Percentiles rank a stretch among this genome's conserved stretches.
Conservation (phyloP, 1,139 yeast species). For the Protomyces inouyei region DNA sequence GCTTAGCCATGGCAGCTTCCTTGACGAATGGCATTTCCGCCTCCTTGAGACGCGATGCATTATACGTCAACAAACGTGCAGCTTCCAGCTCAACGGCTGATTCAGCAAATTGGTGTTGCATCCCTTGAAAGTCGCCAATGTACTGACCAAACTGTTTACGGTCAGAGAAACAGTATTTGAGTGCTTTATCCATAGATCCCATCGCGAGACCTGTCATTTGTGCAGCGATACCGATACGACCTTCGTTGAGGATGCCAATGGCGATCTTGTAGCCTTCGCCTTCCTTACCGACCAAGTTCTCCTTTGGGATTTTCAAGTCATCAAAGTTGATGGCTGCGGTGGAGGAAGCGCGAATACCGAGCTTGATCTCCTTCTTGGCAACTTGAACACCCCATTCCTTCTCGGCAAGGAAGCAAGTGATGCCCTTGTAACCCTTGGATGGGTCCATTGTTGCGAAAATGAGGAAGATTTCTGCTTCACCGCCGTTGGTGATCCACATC, state of each 20-base stretch:
- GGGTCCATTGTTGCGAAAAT: constrained; percentile 46
- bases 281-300: constrained; percentile 44
- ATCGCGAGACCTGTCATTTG: constrained; percentile 47
- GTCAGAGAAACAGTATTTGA: constrained; percentile 43
- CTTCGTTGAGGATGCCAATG: constrained; percentile 46
- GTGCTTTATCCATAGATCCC: constrained; percentile 45
- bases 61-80: constrained; percentile 45
- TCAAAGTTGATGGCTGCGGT: constrained; percentile 45
- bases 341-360: constrained; percentile 46
- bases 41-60: constrained; percentile 47
- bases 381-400: constrained; percentile 44
- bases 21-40: constrained; percentile 39
- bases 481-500: constrained; percentile 48
- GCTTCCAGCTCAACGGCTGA: constrained; percentile 47
- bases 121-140: constrained; percentile 47
- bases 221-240: constrained; percentile 48
- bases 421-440: constrained; percentile 45
- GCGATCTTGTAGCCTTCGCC: constrained; percentile 49
- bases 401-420: constrained; percentile 46
- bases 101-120: constrained; percentile 48
- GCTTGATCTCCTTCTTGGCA: constrained; percentile 47
- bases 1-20: constrained; percentile 48
- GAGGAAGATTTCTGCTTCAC: constrained; percentile 45
- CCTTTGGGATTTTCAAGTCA: constrained; percentile 44
- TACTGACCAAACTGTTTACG: constrained; percentile 46